phyloP scores from a whole-genome alignment of 768 basidiomycete genomes.

The Leccinum boreale region DNA sequence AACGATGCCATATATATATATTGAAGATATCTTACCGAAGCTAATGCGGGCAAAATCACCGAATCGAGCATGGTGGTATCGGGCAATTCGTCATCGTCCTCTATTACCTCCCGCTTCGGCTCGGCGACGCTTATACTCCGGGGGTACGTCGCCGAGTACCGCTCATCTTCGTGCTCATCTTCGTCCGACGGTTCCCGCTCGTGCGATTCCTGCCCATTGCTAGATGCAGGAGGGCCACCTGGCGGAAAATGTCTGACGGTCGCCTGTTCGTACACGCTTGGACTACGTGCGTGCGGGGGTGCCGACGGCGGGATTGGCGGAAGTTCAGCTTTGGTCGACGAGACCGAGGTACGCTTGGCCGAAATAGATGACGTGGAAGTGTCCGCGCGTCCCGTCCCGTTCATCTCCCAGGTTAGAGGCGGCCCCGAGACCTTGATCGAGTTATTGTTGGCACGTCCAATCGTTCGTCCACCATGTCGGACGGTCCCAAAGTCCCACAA shows the following conservation, averaged over 20 bases:
- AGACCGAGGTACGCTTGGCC: slow-evolving; percentile 31
- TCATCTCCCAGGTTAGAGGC: slow-evolving; percentile 78
- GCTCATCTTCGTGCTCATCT: slow-evolving; percentile 61
- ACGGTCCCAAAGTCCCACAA: slow-evolving; percentile 99
- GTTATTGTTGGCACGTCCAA: slow-evolving; percentile 61
- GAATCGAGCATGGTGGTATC: slow-evolving; percentile 95
- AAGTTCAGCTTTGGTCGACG: slow-evolving; percentile 57
- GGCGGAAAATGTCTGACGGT: slow-evolving; percentile 41
- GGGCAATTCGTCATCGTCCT: slow-evolving; percentile 56
- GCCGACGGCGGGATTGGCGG: slow-evolving; percentile 50
- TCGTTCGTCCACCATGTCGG: slow-evolving; percentile 66
- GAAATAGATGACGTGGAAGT: slow-evolving; percentile 31
- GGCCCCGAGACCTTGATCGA: slow-evolving; percentile 61
- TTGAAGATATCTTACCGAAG: slow-evolving; percentile 61
- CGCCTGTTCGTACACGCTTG: slow-evolving; percentile 52
- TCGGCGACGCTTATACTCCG: slow-evolving; percentile 40
- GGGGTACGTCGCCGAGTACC: slow-evolving; percentile 50
- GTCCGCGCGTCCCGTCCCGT: slow-evolving; percentile 46
- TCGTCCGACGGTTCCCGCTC: slow-evolving; percentile 58
- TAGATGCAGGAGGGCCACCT: slow-evolving; percentile 1
- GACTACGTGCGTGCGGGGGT: slow-evolving; percentile 32
- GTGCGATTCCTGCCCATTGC: slow-evolving; percentile 30
- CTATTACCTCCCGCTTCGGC: slow-evolving; percentile 35
- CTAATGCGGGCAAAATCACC: slow-evolving; percentile 93
- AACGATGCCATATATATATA: neutral